Conservation (phyloP, 192 early-diverging fungal genomes). For the Coemansia guatemalensis region DNA sequence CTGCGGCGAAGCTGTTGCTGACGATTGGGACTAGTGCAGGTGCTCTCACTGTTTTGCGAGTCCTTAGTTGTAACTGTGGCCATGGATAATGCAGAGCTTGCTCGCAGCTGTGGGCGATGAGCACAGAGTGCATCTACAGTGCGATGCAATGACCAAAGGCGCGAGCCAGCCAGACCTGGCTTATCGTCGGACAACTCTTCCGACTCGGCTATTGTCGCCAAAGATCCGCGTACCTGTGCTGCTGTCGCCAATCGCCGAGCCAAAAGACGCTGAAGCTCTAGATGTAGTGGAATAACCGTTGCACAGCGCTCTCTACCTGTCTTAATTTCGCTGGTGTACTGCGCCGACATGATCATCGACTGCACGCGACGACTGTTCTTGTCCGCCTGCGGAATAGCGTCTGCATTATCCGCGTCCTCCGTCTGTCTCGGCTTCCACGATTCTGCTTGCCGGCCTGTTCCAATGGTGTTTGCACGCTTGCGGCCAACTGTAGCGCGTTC, state of each 20-base stretch:
- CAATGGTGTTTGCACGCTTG: constrained; percentile 47
- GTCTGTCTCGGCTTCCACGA: background rate
- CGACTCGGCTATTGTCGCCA: background rate
- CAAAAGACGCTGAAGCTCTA: constrained; percentile 43
- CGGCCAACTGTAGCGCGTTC: constrained; percentile 33
- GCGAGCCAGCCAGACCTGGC: background rate
- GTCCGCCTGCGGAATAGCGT: constrained; percentile 20
- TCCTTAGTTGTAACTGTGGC: background rate
- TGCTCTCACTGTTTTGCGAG: background rate
- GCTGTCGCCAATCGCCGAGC: constrained; percentile 7
- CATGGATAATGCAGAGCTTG: background rate
- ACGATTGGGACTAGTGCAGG: background rate
- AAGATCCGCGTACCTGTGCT: background rate
- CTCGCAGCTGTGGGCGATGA: background rate
- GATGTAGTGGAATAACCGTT: constrained; percentile 34
- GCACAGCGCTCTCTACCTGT: constrained; percentile 19
- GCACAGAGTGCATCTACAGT: constrained; percentile 6
- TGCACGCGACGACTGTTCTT: constrained; percentile 32
- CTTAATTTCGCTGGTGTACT: background rate
- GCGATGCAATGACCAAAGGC: background rate
- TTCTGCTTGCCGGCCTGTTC: constrained; percentile 28
- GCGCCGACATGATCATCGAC: constrained; percentile 29
- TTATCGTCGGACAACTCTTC: background rate
- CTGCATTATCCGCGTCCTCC: background rate
- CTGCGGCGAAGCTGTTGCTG: constrained; percentile 5